Base-by-base conservation (phyloP, 1,284 basidiomycete genomes). In the Puccinia coronata region DNA sequence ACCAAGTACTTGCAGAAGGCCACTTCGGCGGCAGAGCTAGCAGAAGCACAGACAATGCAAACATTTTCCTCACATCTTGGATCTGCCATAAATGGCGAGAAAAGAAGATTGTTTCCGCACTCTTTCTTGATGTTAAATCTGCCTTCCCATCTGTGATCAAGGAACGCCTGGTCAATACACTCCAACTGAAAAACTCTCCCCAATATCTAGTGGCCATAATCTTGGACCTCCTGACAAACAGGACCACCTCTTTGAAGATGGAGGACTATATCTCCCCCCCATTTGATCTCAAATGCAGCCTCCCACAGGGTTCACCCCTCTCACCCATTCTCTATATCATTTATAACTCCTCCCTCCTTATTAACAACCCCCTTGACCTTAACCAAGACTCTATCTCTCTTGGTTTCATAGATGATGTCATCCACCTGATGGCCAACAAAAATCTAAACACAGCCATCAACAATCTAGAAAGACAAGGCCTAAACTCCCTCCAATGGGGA, bases 91-190 rank as follows among this genome's bases (percentile, higher is more conserved):
- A 67, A 67, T 77, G 75, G 75, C 49, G 75, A n/a, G 31, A 67
- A 67, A 67, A 36, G 12, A 53, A 77, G 20, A 39, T 67, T 16
- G 59, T 77, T 25, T 12, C 25, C 5, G 61, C 59, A 12, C 61
- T 77, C 9, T 78, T 70, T 39, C 76, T 78, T 25, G 76, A 78
- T 78, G 63, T 78, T 16, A 78, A 70, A 65, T 67, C 63, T 2
- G 76, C 76, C 14, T 78, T 23, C 51, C 76, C 63, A 23, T 53
- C 51, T n/a, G 63, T 78, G 9, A 20, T 67, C 18, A 65, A 34
- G 41, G 47, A 78, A 55, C n/a, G 49, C 0, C 49, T 78, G 1
- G 20, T 49, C 9, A 55, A 39, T 12, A 23, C 2, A 36, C 20
- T 43, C 16, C 6, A 6, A 6, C 6, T 43, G 8, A 43, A 43